These are phyloP conservation scores for Solanum paucissectum DNA, from an alignment of 257 asterid genomes.

Conservation along the genomic window DNA sequence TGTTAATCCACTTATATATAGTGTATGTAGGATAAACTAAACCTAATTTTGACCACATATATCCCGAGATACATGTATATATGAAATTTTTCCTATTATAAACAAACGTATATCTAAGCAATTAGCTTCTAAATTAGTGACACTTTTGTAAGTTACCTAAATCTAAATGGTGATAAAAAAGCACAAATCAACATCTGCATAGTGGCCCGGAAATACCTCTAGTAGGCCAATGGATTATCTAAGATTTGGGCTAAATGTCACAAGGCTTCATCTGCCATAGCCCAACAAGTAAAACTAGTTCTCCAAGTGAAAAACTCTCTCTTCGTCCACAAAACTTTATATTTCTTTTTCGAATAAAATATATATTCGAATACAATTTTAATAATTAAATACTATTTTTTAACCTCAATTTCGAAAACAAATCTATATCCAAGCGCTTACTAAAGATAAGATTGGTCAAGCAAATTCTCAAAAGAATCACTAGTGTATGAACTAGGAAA, in stretches of 20 bases:
- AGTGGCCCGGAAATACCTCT: too few relatives aligned
- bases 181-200: too few relatives aligned
- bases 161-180: not conserved
- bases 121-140: too few relatives aligned
- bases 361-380: not conserved
- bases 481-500: not conserved
- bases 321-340: not conserved
- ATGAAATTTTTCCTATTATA: too few relatives aligned
- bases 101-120: too few relatives aligned
- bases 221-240: not conserved
- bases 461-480: not conserved
- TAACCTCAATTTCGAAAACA: not conserved
- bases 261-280: not conserved
- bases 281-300: not conserved
- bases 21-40: too few relatives aligned
- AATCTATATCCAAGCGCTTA: not conserved
- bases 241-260: not conserved
- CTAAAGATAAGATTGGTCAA: not conserved
- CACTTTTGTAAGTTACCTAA: too few relatives aligned
- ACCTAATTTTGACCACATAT: too few relatives aligned
- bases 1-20: too few relatives aligned
- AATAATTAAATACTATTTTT: not conserved
- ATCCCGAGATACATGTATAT: too few relatives aligned
- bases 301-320: not conserved
- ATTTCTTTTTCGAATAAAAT: not conserved